A percentile compares a stretch with the other conserved stretches of the same genome.
Evolutionary conservation across 2,329 filamentous ascomycete species (phyloP).

Genomic region (Cryphonectria radicalis): DNA sequence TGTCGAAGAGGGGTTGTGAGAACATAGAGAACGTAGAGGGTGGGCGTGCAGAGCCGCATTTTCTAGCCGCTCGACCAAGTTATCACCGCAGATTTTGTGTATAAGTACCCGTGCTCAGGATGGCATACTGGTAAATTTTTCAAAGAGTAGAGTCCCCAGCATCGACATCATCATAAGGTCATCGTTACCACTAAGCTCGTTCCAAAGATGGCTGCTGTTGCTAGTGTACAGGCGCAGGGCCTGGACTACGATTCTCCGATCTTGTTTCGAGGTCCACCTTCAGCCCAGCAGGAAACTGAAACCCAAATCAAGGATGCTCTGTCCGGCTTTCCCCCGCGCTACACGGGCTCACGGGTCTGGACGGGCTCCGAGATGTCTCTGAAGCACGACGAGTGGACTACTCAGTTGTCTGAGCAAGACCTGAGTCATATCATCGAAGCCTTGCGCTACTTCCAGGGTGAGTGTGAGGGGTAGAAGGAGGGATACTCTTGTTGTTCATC

Average conservation of each 20-base stretch:
- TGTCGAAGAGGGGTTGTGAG: neutral
- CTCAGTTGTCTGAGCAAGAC: neutral
- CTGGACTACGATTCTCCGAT: neutral
- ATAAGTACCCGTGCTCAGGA: neutral
- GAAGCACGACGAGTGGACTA: neutral
- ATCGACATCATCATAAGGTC: neutral
- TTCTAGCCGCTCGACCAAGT: neutral
- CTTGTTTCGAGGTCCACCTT: neutral
- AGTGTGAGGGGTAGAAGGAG: neutral
- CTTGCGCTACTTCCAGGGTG: neutral
- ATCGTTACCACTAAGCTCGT: neutral
- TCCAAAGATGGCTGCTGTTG: neutral
- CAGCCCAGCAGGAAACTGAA: neutral
- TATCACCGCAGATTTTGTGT: neutral
- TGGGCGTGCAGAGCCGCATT: neutral
- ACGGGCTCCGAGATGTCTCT: neutral
- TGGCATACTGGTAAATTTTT: neutral
- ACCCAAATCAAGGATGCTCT: neutral
- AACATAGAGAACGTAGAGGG: neutral
- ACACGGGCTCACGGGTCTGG: neutral
- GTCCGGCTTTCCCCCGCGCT: neutral
- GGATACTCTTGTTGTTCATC: neutral
- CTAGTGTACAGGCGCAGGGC: neutral
- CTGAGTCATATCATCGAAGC: neutral
- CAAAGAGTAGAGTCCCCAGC: neutral